Evolutionary conservation across 139 green algal genomes (phyloP), one percentile per base, ranked within the genome.

Genomic region (Chlorella ohadii): DNA sequence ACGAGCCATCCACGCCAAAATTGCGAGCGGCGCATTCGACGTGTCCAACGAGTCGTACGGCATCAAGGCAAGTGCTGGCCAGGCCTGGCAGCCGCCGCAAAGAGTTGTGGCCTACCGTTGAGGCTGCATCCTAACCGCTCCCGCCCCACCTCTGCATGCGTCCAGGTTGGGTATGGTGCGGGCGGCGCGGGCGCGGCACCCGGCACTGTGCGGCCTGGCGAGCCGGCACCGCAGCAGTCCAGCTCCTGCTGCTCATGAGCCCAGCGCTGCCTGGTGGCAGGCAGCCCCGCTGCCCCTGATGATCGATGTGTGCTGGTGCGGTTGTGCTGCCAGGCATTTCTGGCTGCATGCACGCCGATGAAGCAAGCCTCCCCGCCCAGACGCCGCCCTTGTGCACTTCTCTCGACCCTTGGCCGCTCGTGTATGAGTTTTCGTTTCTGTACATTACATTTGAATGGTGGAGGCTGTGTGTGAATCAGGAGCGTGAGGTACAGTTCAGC

Each of bases 11-110:
- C 97, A 98, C 86, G 92, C 96, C 71, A 99, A 99, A 86, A 98
- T 99, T 74, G 90, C 98, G 68, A 87, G 95, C 47, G 97, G 97
- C 72, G 93, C 96, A 0, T 97, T 99, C 80, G 97, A 99, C 81
- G 97, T 99, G 3, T 96, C 93, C 27, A 99, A 99, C 85, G 97
- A 99, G 94, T 94, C 91, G 0, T 98, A 97, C 83, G 97, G 97
- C 71, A 98, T 99, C 92, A 99, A 99, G 91, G 94, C 98, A 4
- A 11, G 55, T 28, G 55, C 55, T 16, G 3, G 66, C n/a, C 0
- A 2, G 66, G 66, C 22, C 20, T 66, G 59, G 59, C n/a, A n/a
- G n/a, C n/a, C n/a, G n/a, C n/a, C n/a, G n/a, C n/a, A n/a, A n/a
- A n/a, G n/a, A n/a, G n/a, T n/a, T n/a, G n/a, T n/a, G n/a, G n/a